These are phyloP conservation scores for Ophiocordyceps camponoti-rufipedis DNA, from an alignment of 2,329 filamentous ascomycete species.

Conservation along the genomic window DNA sequence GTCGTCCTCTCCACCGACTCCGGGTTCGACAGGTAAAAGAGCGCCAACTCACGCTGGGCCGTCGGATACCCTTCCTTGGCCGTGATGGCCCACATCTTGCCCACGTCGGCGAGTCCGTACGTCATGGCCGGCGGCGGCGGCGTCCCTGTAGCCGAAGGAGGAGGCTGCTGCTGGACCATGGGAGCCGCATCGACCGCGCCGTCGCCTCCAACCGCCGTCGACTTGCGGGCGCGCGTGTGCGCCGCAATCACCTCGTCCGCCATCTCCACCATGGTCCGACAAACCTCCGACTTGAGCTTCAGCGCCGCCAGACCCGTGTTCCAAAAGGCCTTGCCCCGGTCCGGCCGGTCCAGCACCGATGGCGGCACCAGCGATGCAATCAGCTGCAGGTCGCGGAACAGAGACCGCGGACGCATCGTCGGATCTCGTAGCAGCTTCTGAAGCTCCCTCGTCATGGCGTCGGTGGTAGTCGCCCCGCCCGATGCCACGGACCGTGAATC, in stretches of 20 bases:
- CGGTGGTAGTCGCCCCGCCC: conserved; percentile 33
- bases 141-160: conserved; percentile 17
- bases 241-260: conserved; percentile 35
- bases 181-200: conserved; percentile 15
- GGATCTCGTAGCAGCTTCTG: conserved; percentile 49
- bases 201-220: too few species aligned
- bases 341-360: conserved; percentile 40
- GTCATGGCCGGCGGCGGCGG: conserved; percentile 34
- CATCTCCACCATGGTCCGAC: conserved; percentile 56
- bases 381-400: conserved; percentile 68
- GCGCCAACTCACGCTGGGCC: conserved; percentile 80
- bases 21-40: conserved; percentile 84
- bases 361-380: conserved; percentile 48
- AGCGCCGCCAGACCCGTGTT: conserved; percentile 77
- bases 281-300: conserved; percentile 75
- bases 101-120: conserved; percentile 63
- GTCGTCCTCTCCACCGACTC: conserved; percentile 68
- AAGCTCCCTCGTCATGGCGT: conserved; percentile 47
- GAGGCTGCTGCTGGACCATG: conserved; percentile 11
- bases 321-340: conserved; percentile 66
- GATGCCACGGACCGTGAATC: conserved; percentile 32
- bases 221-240: conserved; percentile 43
- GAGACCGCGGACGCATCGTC: conserved; percentile 54
- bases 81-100: conserved; percentile 78
- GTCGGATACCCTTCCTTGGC: conserved; percentile 73